Conservation (phyloP, 768 basidiomycete species). For the Atractiella rhizophila region DNA sequence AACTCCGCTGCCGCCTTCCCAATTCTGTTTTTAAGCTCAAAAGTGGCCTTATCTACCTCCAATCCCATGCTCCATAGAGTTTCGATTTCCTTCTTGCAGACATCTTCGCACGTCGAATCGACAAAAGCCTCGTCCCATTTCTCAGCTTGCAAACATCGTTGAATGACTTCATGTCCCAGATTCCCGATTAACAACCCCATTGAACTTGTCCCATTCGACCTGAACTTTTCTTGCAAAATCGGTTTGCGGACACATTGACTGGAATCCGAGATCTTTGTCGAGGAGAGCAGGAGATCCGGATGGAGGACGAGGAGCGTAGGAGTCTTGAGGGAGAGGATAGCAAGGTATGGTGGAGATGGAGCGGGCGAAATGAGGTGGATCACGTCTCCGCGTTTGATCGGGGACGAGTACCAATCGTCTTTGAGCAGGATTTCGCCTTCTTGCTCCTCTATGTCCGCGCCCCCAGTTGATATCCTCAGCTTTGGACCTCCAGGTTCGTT, state of each 20-base stretch:
- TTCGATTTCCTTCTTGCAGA: constrained; percentile 16
- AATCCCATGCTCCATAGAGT: constrained; percentile 10
- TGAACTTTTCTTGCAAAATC: constrained; percentile 33
- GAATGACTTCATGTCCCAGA: constrained; percentile 75
- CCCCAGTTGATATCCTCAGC: neutral
- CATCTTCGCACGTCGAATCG: constrained; percentile 13
- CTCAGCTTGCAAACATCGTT: constrained; percentile 35
- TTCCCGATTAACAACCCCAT: constrained; percentile 49
- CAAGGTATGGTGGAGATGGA: too few relatives aligned
- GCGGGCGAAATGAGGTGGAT: constrained; percentile 37
- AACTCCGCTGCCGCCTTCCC: too few relatives aligned
- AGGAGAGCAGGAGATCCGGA: constrained; percentile 73
- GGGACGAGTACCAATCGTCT: too few relatives aligned
- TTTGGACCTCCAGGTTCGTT: neutral
- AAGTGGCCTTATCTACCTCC: constrained; percentile 5
- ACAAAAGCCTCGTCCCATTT: constrained; percentile 16
- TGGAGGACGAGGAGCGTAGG: constrained; percentile 62
- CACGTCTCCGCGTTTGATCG: constrained; percentile 2
- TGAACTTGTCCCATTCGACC: constrained; percentile 31
- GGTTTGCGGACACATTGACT: constrained; percentile 65
- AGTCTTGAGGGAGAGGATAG: constrained; percentile 33
- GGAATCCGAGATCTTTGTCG: constrained; percentile 62
- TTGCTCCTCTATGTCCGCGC: neutral
- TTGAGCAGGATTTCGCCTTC: neutral
- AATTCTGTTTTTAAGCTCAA: too few relatives aligned